Base-by-base conservation (phyloP, 2,329 filamentous ascomycete species). In the Biscogniauxia marginata region DNA sequence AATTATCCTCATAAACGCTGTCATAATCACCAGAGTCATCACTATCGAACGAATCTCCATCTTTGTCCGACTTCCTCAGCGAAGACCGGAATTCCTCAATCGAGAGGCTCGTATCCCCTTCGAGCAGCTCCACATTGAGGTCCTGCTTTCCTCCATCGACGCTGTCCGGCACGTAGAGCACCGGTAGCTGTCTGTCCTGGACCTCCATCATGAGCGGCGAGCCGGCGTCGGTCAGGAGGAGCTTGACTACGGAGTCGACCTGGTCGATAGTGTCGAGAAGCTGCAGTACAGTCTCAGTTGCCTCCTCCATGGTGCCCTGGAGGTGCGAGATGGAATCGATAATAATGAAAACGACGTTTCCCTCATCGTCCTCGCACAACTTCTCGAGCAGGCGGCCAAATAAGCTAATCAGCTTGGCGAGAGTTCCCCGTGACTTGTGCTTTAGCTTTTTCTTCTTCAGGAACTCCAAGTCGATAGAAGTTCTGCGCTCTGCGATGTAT, bases 141-240 rank as follows among this genome's bases (percentile, higher is more conserved):
- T 46, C 52, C 6, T 58, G 46, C 46, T 44, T 58, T 21, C 49
- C 56, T 13, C 52, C 53, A 11, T 58, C 56, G 18, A 58, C 56
- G 21, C 50, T 20, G 23, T 58, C 52, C n/a, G 56, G 56, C 8
- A 58, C 46, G 4, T 43, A 53, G 4, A 58, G 43, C 46, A 45
- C 34, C 19, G n/a, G 7, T 22, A 55, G 50, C 16, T 44, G 7
- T 25, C 52, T 50, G 43, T 55, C 47, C 52, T 48, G 43, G 2
- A 46, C 18, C 39, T 53, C 47, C 22, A 50, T 47, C 43, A 53
- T 24, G n/a, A 54, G 46, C 23, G 49, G 47, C 6, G 56, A 25
- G 7, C 53, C 53, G 4, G 49, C 18, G n/a, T 58, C 52, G n/a
- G 53, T 58, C 24, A 55, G 22, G 13, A 58, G 21, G 9, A 55